Evolutionary conservation across 805 yeast genomes (phyloP).

Genomic region (Suhomyces sp.): DNA sequence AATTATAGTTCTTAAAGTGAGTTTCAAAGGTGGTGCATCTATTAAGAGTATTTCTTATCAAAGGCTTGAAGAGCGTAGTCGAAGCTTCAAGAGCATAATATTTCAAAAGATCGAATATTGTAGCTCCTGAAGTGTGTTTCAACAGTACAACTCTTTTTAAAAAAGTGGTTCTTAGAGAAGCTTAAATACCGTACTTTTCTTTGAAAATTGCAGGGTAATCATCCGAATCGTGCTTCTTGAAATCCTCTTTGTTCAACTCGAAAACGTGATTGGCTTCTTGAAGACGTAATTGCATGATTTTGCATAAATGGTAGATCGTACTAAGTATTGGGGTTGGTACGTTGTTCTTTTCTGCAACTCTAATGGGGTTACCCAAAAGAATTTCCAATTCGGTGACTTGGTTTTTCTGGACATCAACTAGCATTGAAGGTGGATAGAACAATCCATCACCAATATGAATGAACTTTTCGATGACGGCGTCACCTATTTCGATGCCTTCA

Average conservation of each 20-base stretch:
- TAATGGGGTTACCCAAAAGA: constrained; percentile 40
- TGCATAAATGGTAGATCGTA: constrained; percentile 57
- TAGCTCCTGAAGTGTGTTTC: too few relatives aligned
- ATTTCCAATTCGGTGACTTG: constrained; percentile 41
- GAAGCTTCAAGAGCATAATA: too few relatives aligned
- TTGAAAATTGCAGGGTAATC: constrained; percentile 18
- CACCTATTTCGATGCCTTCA: constrained; percentile 59
- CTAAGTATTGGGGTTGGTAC: constrained; percentile 58
- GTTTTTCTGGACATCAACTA: constrained; percentile 35
- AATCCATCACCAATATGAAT: constrained; percentile 48
- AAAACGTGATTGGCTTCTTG: constrained; percentile 54
- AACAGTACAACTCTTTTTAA: too few relatives aligned
- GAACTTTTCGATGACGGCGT: constrained; percentile 47
- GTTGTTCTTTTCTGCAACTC: constrained; percentile 37
- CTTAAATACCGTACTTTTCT: constrained; percentile 8
- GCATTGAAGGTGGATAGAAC: constrained; percentile 45
- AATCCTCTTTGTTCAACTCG: constrained; percentile 24
- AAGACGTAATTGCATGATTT: constrained; percentile 58
- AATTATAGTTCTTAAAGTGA: too few relatives aligned
- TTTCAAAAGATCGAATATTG: too few relatives aligned
- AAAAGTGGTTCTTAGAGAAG: too few relatives aligned
- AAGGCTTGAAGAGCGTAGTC: too few relatives aligned
- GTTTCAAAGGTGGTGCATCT: too few relatives aligned
- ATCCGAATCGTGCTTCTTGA: constrained; percentile 16
- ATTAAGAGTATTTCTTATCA: too few relatives aligned